phyloP scores from a whole-genome alignment of 2,329 filamentous ascomycete genomes.

The Chlorencoelia australis region DNA sequence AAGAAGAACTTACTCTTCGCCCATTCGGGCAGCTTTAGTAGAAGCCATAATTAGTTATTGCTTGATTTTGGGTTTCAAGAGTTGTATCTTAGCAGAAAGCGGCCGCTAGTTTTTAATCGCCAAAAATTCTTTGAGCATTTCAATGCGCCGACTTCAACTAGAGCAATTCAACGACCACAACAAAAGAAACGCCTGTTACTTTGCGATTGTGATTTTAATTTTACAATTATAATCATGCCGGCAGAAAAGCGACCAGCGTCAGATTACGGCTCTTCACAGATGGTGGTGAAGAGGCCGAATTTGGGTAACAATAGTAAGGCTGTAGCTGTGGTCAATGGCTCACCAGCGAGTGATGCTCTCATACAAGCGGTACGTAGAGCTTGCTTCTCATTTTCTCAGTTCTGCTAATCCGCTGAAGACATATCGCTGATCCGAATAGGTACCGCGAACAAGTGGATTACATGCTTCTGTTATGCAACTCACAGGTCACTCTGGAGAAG shows the following conservation, averaged over 20 bases:
- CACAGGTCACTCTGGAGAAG: constrained; percentile 70
- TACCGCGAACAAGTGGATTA: constrained; percentile 68
- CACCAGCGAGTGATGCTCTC: constrained; percentile 49
- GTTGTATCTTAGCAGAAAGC: too few relatives aligned
- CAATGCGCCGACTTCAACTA: too few relatives aligned
- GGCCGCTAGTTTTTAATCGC: too few relatives aligned
- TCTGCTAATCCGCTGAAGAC: too few relatives aligned
- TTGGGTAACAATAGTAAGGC: constrained; percentile 39
- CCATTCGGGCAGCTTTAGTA: constrained; percentile 57
- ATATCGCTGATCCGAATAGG: too few relatives aligned
- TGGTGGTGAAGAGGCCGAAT: constrained; percentile 86
- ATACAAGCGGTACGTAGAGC: constrained; percentile 50
- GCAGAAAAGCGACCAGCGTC: constrained; percentile 88
- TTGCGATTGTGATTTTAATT: too few relatives aligned
- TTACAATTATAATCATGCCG: constrained; percentile 62
- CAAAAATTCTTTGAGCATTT: too few relatives aligned
- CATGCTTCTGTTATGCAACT: constrained; percentile 93
- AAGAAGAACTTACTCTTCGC: constrained; percentile 55
- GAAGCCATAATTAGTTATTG: constrained; percentile 46
- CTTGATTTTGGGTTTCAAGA: too few relatives aligned
- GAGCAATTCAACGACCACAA: too few relatives aligned
- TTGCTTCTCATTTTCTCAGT: too few relatives aligned
- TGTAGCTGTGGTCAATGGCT: constrained; percentile 46
- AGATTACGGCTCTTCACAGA: constrained; percentile 67
- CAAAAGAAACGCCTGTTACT: too few relatives aligned